Evolutionary conservation across 83 land plant genomes (phyloP), one percentile per base, ranked within the genome.

Genomic region (Diphasiastrum complanatum): DNA sequence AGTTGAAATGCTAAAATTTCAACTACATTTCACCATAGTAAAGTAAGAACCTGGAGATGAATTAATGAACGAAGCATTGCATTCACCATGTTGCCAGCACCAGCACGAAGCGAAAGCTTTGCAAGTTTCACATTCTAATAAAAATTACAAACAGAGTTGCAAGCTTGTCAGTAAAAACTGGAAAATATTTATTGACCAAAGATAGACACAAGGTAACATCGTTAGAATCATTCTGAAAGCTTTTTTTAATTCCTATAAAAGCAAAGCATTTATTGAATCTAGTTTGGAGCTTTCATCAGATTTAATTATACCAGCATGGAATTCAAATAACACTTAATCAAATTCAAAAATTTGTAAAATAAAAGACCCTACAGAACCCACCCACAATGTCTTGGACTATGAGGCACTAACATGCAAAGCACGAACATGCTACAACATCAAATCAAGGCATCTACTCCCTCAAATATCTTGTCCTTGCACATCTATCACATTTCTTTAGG

Each of bases 71-170:
- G 63, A 25, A 91, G 71, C 51, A 91, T 64, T 33, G 75, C 97
- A 83, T 91, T 91, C 22, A 86, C 93, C 84, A 91, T 49, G 69
- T 82, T 84, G 22, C 93, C 97, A 33, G 97, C 97, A 60, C 97
- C 97, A 60, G 79, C 66, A 34, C 97, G 67, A 22, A 86, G 78
- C 14, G 97, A 80, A 25, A 67, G 69, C 51, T 82, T 91, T 25
- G 89, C 93, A 75, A 91, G 93, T 51, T 62, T 71, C 51, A 87
- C 93, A 67, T 77, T 86, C 97, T 91, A 78, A 38, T 4, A 54
- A 40, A 49, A 47, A 33, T n/a, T 60, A 16, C 23, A 4, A 28
- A 49, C 33, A 49, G 19, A 2, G 18, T 27, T 46, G 8, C 34
- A 30, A 63, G 47, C 11, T 30, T 31, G 45, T 19, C 26, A 54